phyloP scores from a whole-genome alignment of 192 early-diverging fungal species.

The Geranomyces variabilis region DNA sequence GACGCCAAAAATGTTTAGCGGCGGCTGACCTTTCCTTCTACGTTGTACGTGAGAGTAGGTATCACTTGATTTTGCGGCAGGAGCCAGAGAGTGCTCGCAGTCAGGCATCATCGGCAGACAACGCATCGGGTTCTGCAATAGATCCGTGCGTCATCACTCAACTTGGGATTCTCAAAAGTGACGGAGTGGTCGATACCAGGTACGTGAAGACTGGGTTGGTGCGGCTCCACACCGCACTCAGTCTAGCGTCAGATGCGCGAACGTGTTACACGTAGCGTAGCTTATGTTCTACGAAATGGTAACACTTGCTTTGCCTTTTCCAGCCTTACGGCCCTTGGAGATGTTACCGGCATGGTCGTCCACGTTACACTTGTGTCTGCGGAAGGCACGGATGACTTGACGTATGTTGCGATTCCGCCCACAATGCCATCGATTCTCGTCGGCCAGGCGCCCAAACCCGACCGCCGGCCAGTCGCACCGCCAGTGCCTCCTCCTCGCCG shows the following conservation, averaged over 20 bases:
- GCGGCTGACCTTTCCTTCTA: no score
- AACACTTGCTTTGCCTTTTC: background rate
- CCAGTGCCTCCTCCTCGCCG: background rate
- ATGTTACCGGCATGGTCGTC: constrained; percentile 21
- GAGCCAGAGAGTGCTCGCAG: constrained; percentile 74
- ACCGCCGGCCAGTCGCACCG: background rate
- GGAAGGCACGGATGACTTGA: constrained; percentile 10
- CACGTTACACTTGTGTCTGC: constrained; percentile 4
- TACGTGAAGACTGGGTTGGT: background rate
- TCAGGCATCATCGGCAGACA: constrained; percentile 78
- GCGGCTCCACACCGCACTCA: background rate
- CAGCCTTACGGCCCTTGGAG: constrained; percentile 20
- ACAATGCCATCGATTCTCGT: constrained; percentile 13
- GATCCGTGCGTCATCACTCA: constrained; percentile 70
- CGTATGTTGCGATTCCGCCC: constrained; percentile 17
- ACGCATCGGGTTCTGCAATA: constrained; percentile 65
- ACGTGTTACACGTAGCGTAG: no score
- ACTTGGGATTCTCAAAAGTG: constrained; percentile 31
- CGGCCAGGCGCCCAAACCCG: background rate
- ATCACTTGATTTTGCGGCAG: constrained; percentile 66
- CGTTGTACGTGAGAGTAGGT: constrained; percentile 20
- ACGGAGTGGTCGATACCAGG: constrained; percentile 26
- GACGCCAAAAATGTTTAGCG: no score
- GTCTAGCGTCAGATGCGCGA: no score
- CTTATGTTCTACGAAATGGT: no score